Evolutionary conservation across 2,329 filamentous ascomycete genomes (phyloP), one percentile per base, ranked within the genome.

Genomic region (Pezizomycotina sp.): DNA sequence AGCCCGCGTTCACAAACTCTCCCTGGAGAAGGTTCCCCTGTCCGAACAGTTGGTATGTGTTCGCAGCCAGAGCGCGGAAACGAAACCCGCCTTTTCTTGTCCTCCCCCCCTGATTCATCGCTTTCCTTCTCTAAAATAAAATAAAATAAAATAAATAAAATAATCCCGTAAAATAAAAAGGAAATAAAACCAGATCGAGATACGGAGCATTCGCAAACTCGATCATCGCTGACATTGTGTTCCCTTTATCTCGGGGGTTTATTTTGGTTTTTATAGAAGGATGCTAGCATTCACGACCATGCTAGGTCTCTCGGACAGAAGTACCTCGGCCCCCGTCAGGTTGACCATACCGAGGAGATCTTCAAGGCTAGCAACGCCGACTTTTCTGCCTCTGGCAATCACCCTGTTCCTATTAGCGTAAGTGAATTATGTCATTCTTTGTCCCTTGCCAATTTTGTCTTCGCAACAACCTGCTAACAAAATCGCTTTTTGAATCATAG

Each of bases 1-100:
- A 57, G 86, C 82, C 52, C 82, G 74, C 54, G 68, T 92, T 50
- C 82, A 95, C 73, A 91, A 82, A 69, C 77, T 93, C 71, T 89
- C 91, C 70, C 76, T 98, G 55, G 79, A 93, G 71, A 98, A 98
- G 77, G 65, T 95, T 46, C 77, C 89, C 50, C 66, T 98, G 42
- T 70, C 75, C 31, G 81, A 95, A 60, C 89, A 95, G 66, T 71
- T 98, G 55, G 84, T 92, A 65, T 78, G 21, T 31, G 10, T 31
- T 32, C 13, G 6, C 12, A 14, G 14, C 20, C 19, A 9, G 10
- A 15, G 20, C 13, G 9, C 21, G 13, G 19, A 19, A 12, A 13
- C 28, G 22, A 10, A 19, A 9, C 26, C 33, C 20, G 25, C n/a
- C 12, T 27, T n/a, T 21, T 31, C n/a, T 14, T 29, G 31, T 16